Evolutionary conservation across 1,284 basidiomycete species (phyloP).

Genomic region (Ceratobasidium sp.): DNA sequence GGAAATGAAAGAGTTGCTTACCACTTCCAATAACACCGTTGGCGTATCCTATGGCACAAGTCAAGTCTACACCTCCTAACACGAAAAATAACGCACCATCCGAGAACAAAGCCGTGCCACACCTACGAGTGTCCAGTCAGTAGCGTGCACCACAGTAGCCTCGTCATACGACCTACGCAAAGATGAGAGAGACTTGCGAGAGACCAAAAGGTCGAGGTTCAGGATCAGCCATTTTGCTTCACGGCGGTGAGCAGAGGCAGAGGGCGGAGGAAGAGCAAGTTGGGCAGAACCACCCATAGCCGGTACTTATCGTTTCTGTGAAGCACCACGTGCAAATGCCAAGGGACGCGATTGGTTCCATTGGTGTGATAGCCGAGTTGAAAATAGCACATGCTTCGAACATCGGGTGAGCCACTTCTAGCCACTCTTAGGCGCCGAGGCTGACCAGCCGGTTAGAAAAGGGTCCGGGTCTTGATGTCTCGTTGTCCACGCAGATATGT

Average conservation of each 20-base stretch:
- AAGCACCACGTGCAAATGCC: constrained; percentile 17
- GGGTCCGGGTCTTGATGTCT: too few relatives aligned
- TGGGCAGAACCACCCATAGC: not conserved
- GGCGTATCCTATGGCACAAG: constrained; percentile 72
- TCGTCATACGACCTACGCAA: constrained; percentile 68
- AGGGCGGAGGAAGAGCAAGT: not conserved
- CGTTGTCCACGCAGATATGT: too few relatives aligned
- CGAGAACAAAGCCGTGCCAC: constrained; percentile 87
- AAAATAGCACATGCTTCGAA: constrained; percentile 26
- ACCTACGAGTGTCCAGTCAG: constrained; percentile 60
- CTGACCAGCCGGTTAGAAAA: too few relatives aligned
- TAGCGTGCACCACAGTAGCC: constrained; percentile 5
- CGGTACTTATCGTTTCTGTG: constrained; percentile 35
- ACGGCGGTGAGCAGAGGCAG: not conserved
- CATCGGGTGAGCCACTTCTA: not conserved
- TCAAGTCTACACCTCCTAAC: constrained; percentile 19
- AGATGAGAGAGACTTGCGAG: constrained; percentile 77
- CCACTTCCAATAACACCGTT: constrained; percentile 83
- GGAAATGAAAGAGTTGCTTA: constrained; percentile 57
- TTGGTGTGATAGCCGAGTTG: constrained; percentile 8
- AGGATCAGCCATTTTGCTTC: constrained; percentile 23
- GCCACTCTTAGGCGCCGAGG: not conserved
- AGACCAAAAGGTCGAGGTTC: constrained; percentile 51
- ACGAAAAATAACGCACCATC: constrained; percentile 68
- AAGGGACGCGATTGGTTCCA: constrained; percentile 27